These are phyloP conservation scores for Aspergillus egyptiacus DNA, from an alignment of 495 filamentous ascomycete species.

Conservation along the genomic window DNA sequence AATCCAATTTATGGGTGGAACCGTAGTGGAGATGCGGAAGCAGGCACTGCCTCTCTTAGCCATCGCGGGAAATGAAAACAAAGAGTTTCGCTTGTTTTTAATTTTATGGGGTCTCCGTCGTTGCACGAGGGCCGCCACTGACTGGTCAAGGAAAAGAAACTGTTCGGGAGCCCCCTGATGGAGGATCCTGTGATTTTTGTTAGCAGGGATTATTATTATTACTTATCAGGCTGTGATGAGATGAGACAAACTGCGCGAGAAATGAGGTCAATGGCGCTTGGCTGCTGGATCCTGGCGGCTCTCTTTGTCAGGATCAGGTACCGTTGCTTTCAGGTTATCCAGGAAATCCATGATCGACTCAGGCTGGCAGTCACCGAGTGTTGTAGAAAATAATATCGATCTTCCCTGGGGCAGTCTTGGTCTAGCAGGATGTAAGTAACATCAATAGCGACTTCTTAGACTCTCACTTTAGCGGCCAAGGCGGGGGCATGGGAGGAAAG, in stretches of 20 bases:
- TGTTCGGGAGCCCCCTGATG: no score
- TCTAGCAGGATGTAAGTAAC: slow-evolving; percentile 4
- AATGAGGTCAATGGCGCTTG: no score
- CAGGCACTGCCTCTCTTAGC: slow-evolving; percentile 19
- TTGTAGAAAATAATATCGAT: background rate
- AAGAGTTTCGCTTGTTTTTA: background rate
- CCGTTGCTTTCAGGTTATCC: no score
- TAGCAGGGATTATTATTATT: no score
- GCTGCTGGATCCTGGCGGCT: no score
- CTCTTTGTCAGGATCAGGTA: no score
- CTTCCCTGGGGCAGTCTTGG: slow-evolving; percentile 4
- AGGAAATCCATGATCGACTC: background rate
- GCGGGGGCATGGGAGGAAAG: no score
- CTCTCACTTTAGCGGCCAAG: slow-evolving; percentile 1
- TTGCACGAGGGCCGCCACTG: slow-evolving; percentile 7
- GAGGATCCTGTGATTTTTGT: no score
- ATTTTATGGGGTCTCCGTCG: slow-evolving; percentile 2
- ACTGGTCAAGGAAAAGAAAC: no score
- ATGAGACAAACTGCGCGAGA: no score
- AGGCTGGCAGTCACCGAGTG: background rate
- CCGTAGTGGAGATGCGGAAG: slow-evolving; percentile 5
- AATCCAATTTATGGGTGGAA: slow-evolving; percentile 11
- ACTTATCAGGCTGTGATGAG: no score
- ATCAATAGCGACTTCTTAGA: background rate
- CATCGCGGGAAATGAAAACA: slow-evolving; percentile 10